Evolutionary conservation across 73 alveolate genomes (phyloP), one percentile per base, ranked within the genome.

Genomic region (Symbiodinium natans): DNA sequence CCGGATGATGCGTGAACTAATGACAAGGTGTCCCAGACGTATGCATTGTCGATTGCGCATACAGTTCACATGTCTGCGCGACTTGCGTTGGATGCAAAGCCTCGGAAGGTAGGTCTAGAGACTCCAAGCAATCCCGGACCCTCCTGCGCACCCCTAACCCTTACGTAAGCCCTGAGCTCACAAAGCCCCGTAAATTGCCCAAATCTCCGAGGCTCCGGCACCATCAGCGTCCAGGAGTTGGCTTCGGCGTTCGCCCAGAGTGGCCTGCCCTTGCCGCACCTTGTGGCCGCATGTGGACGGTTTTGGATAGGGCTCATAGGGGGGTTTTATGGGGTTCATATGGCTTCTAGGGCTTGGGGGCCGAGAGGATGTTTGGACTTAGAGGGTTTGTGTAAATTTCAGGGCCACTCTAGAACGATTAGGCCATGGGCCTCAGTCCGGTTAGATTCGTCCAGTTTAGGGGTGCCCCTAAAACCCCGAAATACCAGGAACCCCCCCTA

Each of bases 241-340:
- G 63, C 80, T 21, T 68, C n/a, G 59, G 97, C 97, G 33, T 90
- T 90, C 25, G 97, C 97, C 7, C 87, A 71, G 88, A 90, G 97
- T 33, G 97, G 97, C 77, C 82, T 90, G 48, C 97, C 97, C 8
- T 80, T 90, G 29, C 97, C 97, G 97, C 56, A 25, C 80, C 56
- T 29, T 41, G 92, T 13, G 75, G 9, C n/a, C 11, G 80, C 34
- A n/a, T n/a, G 77, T 63, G 10, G 15, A 63, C 15, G 9, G 13
- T 63, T 8, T 63, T 27, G 39, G 77, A 8, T 63, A 21, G 11
- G 9, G 77, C 36, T 31, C 31, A 8, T 56, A 56, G 74, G 74
- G 74, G 15, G 74, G 74, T 13, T 56, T 56, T 56, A 56, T 13
- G 13, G 59, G 59, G 21, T 13, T 46, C 21, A 9, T 9, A 6